phyloP scores from a whole-genome alignment of 1,284 basidiomycete species.

The Ustilago lituana region DNA sequence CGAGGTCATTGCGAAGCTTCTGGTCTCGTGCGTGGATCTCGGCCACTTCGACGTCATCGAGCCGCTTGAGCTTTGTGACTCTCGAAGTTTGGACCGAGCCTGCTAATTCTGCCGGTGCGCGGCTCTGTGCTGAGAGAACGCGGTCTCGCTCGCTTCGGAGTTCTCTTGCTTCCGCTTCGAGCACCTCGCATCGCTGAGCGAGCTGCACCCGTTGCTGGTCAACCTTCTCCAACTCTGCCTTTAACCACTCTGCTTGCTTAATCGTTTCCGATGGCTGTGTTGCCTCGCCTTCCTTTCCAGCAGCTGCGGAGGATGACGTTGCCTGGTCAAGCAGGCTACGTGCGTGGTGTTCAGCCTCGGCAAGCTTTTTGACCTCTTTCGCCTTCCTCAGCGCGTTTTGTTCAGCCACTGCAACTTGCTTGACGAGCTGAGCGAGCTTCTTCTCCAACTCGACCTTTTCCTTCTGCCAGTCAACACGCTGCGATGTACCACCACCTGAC shows the following conservation, averaged over 20 bases:
- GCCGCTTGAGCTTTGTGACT: conserved; percentile 22
- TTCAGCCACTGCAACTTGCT: conserved; percentile 29
- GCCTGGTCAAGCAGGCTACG: conserved; percentile 32
- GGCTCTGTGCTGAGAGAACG: neutral
- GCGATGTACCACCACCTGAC: conserved; percentile 8
- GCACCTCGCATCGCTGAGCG: conserved; percentile 17
- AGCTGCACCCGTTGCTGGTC: conserved; percentile 16
- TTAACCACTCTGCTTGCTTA: conserved; percentile 13
- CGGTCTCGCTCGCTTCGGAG: conserved; percentile 26
- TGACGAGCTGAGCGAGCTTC: conserved; percentile 32
- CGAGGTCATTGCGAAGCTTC: conserved; percentile 19
- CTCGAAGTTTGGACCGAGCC: neutral
- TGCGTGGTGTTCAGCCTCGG: conserved; percentile 24
- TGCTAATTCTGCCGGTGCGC: neutral
- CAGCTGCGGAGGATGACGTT: neutral
- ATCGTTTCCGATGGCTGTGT: neutral
- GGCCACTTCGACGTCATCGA: conserved; percentile 30
- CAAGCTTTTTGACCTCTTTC: conserved; percentile 29
- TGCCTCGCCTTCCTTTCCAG: neutral
- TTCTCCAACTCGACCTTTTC: conserved; percentile 43
- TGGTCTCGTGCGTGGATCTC: conserved; percentile 33
- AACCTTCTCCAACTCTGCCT: conserved; percentile 8
- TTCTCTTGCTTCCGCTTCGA: conserved; percentile 30
- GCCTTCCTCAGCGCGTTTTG: conserved; percentile 26
- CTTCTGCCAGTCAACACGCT: conserved; percentile 37